Evolutionary conservation across 768 basidiomycete species (phyloP).

Genomic region (Xerocomus spinulosus): DNA sequence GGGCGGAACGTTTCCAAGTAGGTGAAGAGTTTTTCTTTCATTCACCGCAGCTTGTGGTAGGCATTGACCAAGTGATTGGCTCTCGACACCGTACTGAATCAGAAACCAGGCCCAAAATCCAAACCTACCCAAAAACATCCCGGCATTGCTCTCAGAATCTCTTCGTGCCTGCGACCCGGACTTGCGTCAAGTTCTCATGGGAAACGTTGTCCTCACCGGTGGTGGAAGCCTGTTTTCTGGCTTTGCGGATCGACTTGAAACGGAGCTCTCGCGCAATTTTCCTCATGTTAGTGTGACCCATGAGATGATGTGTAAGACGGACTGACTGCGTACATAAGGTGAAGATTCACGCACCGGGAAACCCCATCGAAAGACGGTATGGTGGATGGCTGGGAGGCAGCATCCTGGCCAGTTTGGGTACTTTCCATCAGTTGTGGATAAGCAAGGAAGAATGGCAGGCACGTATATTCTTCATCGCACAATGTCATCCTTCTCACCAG

Average conservation of each 20-base stretch:
- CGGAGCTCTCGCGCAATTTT: conserved; percentile 70
- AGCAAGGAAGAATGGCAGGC: conserved; percentile 93
- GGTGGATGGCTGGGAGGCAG: conserved; percentile 96
- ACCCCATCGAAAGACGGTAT: conserved; percentile 83
- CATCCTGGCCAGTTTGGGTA: conserved; percentile 90
- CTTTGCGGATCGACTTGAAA: conserved; percentile 74
- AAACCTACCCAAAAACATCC: conserved; percentile 69
- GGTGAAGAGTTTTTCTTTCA: conserved; percentile 91
- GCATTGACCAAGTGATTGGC: conserved; percentile 11
- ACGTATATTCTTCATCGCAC: conserved; percentile 20
- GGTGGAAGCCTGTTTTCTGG: conserved; percentile 87
- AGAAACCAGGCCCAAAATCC: conserved; percentile 47
- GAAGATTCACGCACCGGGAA: conserved; percentile 90
- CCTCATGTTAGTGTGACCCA: conserved; percentile 58
- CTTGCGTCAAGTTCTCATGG: conserved; percentile 81
- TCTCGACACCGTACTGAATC: conserved; percentile 7
- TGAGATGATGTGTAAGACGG: not conserved
- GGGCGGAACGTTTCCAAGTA: conserved; percentile 71
- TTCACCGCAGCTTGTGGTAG: conserved; percentile 49
- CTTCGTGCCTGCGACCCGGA: conserved; percentile 88
- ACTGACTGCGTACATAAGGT: conserved; percentile 44
- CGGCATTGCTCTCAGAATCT: conserved; percentile 70
- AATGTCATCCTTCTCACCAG: conserved; percentile 1
- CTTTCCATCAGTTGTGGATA: conserved; percentile 97
- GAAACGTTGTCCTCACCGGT: conserved; percentile 94